These are phyloP conservation scores for Anthracocystis setariae DNA, from an alignment of 1,284 basidiomycete genomes.

Conservation along the genomic window DNA sequence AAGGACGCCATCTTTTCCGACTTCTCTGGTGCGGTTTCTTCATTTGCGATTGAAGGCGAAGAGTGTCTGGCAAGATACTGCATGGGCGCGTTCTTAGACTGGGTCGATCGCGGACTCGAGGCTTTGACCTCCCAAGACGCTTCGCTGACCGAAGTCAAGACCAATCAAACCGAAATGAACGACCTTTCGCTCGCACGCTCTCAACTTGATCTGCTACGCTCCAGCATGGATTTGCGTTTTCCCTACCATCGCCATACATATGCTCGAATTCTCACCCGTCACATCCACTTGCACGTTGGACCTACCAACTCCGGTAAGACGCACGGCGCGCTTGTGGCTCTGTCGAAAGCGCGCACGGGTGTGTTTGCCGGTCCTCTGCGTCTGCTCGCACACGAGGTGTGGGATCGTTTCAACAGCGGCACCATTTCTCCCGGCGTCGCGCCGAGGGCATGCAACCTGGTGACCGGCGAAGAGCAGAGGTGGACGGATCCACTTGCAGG, in stretches of 20 bases:
- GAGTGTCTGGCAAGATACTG: constrained; percentile 32
- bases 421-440: constrained; percentile 73
- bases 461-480: constrained; percentile 91
- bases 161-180: not conserved
- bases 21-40: constrained; percentile 21
- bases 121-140: not conserved
- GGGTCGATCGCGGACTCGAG: constrained; percentile 25
- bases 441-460: constrained; percentile 80
- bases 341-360: constrained; percentile 79
- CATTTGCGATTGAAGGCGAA: constrained; percentile 28
- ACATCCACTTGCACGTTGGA: constrained; percentile 93
- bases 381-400: constrained; percentile 94
- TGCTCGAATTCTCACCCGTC: constrained; percentile 74
- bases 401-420: constrained; percentile 88
- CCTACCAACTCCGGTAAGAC: constrained; percentile 99
- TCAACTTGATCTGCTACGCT: constrained; percentile 42
- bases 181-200: constrained; percentile 29
- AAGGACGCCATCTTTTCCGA: constrained; percentile 5
- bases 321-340: constrained; percentile 86
- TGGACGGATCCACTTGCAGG: constrained; percentile 75
- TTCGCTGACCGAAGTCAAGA: not conserved
- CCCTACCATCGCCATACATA: constrained; percentile 66
- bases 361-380: constrained; percentile 91
- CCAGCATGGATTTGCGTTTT: constrained; percentile 49
- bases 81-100: constrained; percentile 40